Evolutionary conservation across 495 filamentous ascomycete genomes (phyloP).

Genomic region (Tuber borchii): DNA sequence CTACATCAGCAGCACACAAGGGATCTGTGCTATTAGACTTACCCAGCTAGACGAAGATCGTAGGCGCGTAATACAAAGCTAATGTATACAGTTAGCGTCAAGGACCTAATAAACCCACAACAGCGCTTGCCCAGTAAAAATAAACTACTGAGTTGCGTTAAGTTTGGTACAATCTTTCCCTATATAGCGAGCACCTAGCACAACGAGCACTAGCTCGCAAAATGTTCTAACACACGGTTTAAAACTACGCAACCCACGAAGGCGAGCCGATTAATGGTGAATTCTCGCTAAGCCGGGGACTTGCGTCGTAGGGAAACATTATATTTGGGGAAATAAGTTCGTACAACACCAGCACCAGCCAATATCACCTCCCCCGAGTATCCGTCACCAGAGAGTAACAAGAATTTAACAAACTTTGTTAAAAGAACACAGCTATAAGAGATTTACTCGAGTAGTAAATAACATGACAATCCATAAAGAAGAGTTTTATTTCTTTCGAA

Average conservation of each 20-base stretch:
- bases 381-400: not conserved
- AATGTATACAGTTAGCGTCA: constrained; percentile 17
- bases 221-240: too few species aligned
- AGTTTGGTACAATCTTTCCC: constrained; percentile 47
- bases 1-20: constrained; percentile 71
- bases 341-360: constrained; percentile 4
- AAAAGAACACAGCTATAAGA: constrained; percentile 22
- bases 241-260: too few species aligned
- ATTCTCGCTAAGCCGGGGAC: too few species aligned
- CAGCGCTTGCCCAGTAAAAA: not conserved
- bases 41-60: constrained; percentile 65
- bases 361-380: not conserved
- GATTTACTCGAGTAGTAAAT: not conserved
- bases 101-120: not conserved
- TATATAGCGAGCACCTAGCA: too few species aligned
- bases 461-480: not conserved
- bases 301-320: too few species aligned
- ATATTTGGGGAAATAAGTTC: constrained; percentile 59
- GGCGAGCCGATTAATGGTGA: too few species aligned
- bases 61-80: constrained; percentile 58
- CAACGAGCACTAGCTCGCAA: too few species aligned
- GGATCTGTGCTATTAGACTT: constrained; percentile 57
- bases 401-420: not conserved
- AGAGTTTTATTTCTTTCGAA: not conserved
- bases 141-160: constrained; percentile 48